Base-by-base conservation (phyloP, 345 rosid species). In the Reutealis trisperma region DNA sequence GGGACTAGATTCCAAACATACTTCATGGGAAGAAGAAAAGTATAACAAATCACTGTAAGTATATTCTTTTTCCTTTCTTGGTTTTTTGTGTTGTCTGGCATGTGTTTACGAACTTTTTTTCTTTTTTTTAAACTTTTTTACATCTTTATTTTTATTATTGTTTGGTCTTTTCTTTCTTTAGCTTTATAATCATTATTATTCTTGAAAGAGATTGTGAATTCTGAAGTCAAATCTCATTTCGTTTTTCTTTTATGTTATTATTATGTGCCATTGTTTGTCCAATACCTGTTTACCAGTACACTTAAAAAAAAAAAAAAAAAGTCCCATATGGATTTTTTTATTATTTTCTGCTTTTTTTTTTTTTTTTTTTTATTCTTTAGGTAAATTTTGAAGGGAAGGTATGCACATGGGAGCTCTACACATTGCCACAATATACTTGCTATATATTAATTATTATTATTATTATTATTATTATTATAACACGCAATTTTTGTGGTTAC, bases 41-140 rank as follows among this genome's bases (percentile, higher is more conserved):
- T 25, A 18, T 32, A n/a, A 27, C 12, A 25, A 69, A 47, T 64
- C 65, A 42, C 80, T 73, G 85, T 82, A 77, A 82, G 87, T 77
- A 71, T 79, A 47, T 82, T 73, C 76, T 22, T 77, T 71, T 49
- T 51, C 59, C 21, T 63, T 63, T 25, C 58, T 27, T 27, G 5
- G 51, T 30, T 54, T 21, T 18, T 30, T 0, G 42, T 34, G 13
- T 2, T 70, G 60, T 62, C 83, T 27, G 71, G 82, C 81, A 73
- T 73, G 78, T 79, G 70, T 37, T 72, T 24, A 49, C 75, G 30
- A 22, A 13, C 63, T 34, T 7, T 55, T 67, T 51, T 18, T 75
- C n/a, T n/a, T n/a, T n/a, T n/a, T n/a, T n/a, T n/a, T n/a, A n/a
- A n/a, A 9, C 3, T 10, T 68, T 71, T 78, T 55, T 2, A 11